These are phyloP conservation scores for Acarospora socialis DNA, from an alignment of 2,329 filamentous ascomycete species.

Conservation along the genomic window DNA sequence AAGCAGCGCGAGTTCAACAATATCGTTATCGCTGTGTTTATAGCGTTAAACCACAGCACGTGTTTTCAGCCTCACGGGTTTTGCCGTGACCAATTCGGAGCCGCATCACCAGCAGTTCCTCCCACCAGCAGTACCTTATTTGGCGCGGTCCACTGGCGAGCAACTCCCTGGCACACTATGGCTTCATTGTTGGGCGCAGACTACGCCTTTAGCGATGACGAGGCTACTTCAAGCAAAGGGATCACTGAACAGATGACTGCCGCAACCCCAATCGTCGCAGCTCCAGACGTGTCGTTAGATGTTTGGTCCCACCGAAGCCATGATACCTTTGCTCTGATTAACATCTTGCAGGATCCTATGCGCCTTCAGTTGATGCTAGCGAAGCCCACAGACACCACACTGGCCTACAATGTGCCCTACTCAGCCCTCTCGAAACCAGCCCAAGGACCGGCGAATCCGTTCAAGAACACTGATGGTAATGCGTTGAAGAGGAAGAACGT, in stretches of 20 bases:
- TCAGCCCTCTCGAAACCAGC: conserved; percentile 53
- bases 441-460: conserved; percentile 61
- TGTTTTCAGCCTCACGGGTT: no score
- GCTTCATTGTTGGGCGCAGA: conserved; percentile 29
- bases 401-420: conserved; percentile 47
- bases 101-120: no score
- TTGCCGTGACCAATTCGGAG: no score
- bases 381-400: conserved; percentile 35
- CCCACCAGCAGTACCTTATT: no score
- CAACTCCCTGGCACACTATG: no score
- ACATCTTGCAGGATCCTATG: conserved; percentile 31
- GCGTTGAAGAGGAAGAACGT: conserved; percentile 64
- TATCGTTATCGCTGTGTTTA: no score
- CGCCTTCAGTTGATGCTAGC: conserved; percentile 37
- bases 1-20: no score
- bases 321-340: conserved; percentile 16
- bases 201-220: conserved; percentile 38
- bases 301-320: conserved; percentile 32
- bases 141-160: no score
- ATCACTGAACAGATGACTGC: conserved; percentile 16
- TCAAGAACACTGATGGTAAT: conserved; percentile 45
- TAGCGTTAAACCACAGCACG: no score
- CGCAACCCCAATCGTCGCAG: conserved; percentile 30
- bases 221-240: conserved; percentile 18
- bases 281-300: conserved; percentile 41